phyloP scores from a whole-genome alignment of 2,329 filamentous ascomycete species.

The Aotearoamyces nothofagi region DNA sequence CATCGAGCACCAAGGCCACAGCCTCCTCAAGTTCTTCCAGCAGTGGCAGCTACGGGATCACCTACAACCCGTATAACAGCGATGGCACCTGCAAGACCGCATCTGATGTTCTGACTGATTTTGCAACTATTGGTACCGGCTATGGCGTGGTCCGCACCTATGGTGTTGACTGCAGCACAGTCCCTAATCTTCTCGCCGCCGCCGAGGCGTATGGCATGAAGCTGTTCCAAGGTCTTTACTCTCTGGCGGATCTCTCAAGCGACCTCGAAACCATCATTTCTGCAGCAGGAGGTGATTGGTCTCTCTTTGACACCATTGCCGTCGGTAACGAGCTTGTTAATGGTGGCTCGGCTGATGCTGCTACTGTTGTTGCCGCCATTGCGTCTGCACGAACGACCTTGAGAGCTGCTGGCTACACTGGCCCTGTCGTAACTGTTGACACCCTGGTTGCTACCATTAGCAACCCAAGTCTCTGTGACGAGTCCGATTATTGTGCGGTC shows the following conservation, averaged over 20 bases:
- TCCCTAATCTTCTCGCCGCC: constrained; percentile 43
- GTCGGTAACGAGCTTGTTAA: constrained; percentile 76
- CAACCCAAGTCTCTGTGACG: constrained; percentile 54
- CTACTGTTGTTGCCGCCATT: constrained; percentile 42
- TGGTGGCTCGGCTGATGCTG: constrained; percentile 35
- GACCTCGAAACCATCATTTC: constrained; percentile 47
- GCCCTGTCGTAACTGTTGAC: constrained; percentile 67
- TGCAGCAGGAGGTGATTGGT: constrained; percentile 49
- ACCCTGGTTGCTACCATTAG: constrained; percentile 54
- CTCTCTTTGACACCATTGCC: constrained; percentile 51
- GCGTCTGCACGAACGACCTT: constrained; percentile 40
- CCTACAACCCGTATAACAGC: constrained; percentile 40
- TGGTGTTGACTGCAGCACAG: constrained; percentile 65
- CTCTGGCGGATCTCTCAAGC: constrained; percentile 36
- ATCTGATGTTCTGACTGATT: constrained; percentile 47
- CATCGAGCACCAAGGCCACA: constrained; percentile 3
- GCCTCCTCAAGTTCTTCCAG: constrained; percentile 3
- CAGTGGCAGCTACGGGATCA: constrained; percentile 34
- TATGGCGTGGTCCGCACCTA: constrained; percentile 62
- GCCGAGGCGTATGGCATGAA: constrained; percentile 50
- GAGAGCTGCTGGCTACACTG: constrained; percentile 46
- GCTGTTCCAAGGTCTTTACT: constrained; percentile 62
- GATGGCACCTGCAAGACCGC: constrained; percentile 51
- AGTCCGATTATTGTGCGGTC: constrained; percentile 64
- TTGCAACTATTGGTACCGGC: constrained; percentile 32